Evolutionary conservation across 2,329 filamentous ascomycete genomes (phyloP), one percentile per base, ranked within the genome.

Genomic region (Aspergillus vadensis): DNA sequence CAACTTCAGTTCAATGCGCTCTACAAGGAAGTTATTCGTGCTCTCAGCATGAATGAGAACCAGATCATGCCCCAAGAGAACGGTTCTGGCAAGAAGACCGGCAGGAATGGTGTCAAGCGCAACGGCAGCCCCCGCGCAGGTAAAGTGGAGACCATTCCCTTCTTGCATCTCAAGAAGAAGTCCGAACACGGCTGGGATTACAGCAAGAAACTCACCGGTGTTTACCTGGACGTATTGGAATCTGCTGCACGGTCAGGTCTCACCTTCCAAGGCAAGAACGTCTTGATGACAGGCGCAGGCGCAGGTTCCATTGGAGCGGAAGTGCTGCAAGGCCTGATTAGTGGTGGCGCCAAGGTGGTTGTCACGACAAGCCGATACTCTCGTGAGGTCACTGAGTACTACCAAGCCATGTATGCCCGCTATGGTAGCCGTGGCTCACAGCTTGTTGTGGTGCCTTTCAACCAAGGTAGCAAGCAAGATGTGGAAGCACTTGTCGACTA

Each of bases 141-240:
- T 77, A 97, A 97, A 83, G 88, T 96, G 59, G 94, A 98, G 82
- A 97, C 95, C 17, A 96, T 99, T 69, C 95, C 95, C 36, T 99
- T 99, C 87, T 81, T 99, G 56, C 95, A 99, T 76, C 83, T 99
- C 60, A 97, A 97, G 86, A 97, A 97, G 86, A 91, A 92, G 78
- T 96, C 96, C 80, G 87, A 93, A 63, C 90, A 97, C 72, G 94
- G 94, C 63, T 99, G 95, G 95, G 93, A 98, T 74, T 99, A 98
- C 83, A 98, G 92, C 87, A 99, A 98, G 86, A 97, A 96, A 82
- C 86, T 99, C 60, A 98, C 95, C 23, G 91, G 91, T 59, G 79
- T 93, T 69, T 99, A 99, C 76, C 86, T 99, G 36, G 92, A 97
- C 75, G 92, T 92, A 64, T 81, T 99, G 32, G 93, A 97, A 80